These are phyloP conservation scores for Raphanus hybrid DNA, from an alignment of 441 rosid genomes.

Conservation along the genomic window DNA sequence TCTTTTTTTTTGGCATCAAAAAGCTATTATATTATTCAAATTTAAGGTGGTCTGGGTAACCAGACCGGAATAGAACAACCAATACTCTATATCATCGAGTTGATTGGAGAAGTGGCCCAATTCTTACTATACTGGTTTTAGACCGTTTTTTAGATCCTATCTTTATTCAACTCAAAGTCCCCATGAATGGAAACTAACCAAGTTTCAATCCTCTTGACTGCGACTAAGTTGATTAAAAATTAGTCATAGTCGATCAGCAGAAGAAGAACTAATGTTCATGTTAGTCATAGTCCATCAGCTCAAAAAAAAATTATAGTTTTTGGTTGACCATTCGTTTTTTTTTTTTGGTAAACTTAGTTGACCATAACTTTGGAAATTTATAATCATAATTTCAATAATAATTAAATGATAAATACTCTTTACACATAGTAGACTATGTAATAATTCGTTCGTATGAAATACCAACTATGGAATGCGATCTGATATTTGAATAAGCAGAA, in stretches of 20 bases:
- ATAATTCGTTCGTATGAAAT: neutral
- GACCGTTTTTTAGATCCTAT: constrained; percentile 13
- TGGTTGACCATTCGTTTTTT: neutral
- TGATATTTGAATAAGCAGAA: constrained; percentile 15
- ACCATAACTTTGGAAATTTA: neutral
- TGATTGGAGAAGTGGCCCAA: neutral
- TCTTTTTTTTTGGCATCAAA: no score
- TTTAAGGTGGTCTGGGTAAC: no score
- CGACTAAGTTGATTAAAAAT: neutral
- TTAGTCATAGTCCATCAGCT: neutral
- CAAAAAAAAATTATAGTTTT: neutral
- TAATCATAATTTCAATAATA: neutral
- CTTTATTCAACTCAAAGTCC: constrained; percentile 2
- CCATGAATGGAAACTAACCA: neutral
- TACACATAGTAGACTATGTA: neutral
- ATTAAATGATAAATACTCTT: neutral
- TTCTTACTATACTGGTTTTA: neutral
- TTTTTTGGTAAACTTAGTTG: no score
- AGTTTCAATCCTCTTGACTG: neutral
- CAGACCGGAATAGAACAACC: no score
- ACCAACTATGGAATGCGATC: neutral
- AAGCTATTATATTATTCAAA: no score
- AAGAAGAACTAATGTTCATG: neutral
- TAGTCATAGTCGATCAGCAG: neutral
- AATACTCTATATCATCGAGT: neutral